phyloP scores from a whole-genome alignment of 345 rosid species.

The Eucalyptus lansdowneana region DNA sequence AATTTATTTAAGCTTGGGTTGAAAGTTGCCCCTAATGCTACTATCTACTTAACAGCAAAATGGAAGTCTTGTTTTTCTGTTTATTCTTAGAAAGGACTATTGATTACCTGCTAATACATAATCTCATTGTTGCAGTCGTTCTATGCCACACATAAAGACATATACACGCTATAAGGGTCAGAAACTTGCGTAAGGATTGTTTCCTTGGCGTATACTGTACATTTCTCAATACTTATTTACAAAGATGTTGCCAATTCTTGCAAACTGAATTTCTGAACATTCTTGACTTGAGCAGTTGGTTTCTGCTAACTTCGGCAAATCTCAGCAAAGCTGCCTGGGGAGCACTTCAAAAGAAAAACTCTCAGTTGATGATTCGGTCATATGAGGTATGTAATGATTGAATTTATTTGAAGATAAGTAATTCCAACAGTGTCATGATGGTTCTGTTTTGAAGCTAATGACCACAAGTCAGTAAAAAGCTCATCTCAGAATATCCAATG shows the following conservation, averaged over 20 bases:
- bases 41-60: neutral
- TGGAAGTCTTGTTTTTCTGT: neutral
- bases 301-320: conserved; percentile 80
- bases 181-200: conserved; percentile 61
- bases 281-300: conserved; percentile 44
- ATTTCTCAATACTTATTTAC: neutral
- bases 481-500: neutral
- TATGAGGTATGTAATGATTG: conserved; percentile 45
- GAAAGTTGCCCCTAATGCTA: neutral
- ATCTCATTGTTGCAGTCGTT: conserved; percentile 36
- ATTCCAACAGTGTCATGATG: neutral
- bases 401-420: neutral
- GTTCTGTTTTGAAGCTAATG: neutral
- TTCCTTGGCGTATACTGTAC: neutral
- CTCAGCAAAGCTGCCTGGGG: conserved; percentile 99
- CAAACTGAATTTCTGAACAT: neutral
- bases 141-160: conserved; percentile 98
- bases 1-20: neutral
- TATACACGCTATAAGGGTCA: conserved; percentile 72
- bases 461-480: neutral
- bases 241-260: neutral
- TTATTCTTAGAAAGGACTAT: neutral
- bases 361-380: conserved; percentile 94
- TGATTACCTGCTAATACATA: neutral
- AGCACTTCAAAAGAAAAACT: conserved; percentile 81